phyloP scores from a whole-genome alignment of 768 basidiomycete genomes.

The Mycena alexandri region DNA sequence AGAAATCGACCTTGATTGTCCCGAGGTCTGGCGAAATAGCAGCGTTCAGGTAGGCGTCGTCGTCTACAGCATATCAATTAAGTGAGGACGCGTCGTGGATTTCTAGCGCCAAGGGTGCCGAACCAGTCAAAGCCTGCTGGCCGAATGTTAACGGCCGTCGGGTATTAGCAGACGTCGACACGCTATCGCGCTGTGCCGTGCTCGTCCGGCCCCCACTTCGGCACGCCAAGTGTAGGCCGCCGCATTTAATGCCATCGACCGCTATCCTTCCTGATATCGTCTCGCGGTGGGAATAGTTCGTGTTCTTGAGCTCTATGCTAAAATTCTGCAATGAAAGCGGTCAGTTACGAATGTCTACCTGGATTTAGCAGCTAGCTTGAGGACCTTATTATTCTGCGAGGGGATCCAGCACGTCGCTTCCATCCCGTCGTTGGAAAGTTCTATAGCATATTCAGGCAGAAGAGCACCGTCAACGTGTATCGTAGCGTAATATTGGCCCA shows the following conservation, averaged over 20 bases:
- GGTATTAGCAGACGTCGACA: neutral
- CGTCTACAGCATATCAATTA: constrained; percentile 9
- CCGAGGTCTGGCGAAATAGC: constrained; percentile 27
- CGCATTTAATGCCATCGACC: constrained; percentile 22
- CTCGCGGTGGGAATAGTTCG: neutral
- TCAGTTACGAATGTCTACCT: neutral
- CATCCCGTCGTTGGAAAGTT: constrained; percentile 24
- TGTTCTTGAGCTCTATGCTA: neutral
- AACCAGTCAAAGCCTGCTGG: constrained; percentile 24
- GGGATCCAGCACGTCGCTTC: constrained; percentile 29
- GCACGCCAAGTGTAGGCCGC: neutral
- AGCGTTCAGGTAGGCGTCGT: constrained; percentile 24
- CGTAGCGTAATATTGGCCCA: constrained; percentile 27
- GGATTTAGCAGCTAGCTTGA: too few relatives aligned
- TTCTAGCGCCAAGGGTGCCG: neutral
- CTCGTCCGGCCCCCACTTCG: neutral
- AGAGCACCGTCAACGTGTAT: constrained; percentile 16
- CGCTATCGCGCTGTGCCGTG: constrained; percentile 3
- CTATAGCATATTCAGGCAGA: constrained; percentile 20
- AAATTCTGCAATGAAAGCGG: constrained; percentile 7
- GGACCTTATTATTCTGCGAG: constrained; percentile 25
- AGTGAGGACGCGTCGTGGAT: neutral
- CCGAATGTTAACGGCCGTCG: constrained; percentile 10
- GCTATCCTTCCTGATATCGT: neutral
- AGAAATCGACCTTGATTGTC: neutral